Conservation (phyloP, 495 filamentous ascomycete genomes). For the Pseudomonodictys pantanalensis region DNA sequence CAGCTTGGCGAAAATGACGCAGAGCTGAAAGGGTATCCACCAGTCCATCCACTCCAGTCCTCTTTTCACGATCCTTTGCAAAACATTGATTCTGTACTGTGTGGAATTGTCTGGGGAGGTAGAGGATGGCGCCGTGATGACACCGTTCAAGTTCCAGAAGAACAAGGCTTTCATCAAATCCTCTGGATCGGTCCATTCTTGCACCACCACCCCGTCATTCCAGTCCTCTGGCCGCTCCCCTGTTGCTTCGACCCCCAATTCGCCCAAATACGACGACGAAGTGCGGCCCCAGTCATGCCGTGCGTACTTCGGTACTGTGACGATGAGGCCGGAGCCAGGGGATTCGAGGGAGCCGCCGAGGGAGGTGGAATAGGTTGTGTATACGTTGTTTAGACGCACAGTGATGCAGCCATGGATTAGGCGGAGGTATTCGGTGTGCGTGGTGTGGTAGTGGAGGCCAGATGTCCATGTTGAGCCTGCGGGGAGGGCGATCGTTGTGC, state of each 20-base stretch:
- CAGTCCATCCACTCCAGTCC: background rate
- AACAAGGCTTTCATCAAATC: conserved; percentile 40
- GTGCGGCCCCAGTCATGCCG: background rate
- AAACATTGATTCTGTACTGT: background rate
- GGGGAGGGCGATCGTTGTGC: conserved; percentile 37
- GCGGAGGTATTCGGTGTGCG: conserved; percentile 40
- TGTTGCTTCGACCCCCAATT: conserved; percentile 1
- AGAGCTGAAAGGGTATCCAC: conserved; percentile 10
- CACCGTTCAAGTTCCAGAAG: conserved; percentile 42
- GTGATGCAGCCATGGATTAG: conserved; percentile 34
- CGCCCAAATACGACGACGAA: background rate
- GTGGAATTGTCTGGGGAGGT: too few species aligned
- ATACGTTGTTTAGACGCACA: conserved; percentile 20
- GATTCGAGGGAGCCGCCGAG: background rate
- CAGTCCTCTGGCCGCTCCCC: conserved; percentile 11
- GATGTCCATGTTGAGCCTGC: conserved; percentile 36
- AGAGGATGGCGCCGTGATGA: conserved; percentile 4
- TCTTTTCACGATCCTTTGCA: background rate
- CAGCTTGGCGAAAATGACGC: conserved; percentile 12
- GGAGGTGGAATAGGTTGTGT: background rate
- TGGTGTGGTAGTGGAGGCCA: conserved; percentile 40
- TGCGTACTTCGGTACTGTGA: background rate
- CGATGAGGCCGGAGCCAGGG: background rate
- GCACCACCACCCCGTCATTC: conserved; percentile 36
- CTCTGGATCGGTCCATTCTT: conserved; percentile 39